Evolutionary conservation across 768 basidiomycete species (phyloP).

Genomic region (Rhodosporidiobolus odoratus): DNA sequence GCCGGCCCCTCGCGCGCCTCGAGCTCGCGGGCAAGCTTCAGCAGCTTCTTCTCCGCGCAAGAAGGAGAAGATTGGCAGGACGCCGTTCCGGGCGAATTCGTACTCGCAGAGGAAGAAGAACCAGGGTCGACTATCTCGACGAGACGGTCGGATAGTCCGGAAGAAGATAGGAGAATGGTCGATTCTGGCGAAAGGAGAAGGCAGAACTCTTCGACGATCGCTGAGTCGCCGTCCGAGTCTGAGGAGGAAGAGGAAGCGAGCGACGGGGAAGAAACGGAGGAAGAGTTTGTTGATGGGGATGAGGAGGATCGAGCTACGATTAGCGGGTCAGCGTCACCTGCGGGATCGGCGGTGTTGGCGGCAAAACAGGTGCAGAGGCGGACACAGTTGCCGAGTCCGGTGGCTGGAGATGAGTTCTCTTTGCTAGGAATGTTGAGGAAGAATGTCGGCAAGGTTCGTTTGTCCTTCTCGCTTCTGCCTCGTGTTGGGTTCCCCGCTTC

Average conservation of each 20-base stretch:
- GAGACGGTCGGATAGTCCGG: not conserved
- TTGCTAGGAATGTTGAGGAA: conserved; percentile 39
- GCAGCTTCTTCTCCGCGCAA: conserved; percentile 15
- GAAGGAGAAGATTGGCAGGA: conserved; percentile 21
- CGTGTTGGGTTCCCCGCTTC: too few species aligned
- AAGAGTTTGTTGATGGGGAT: not conserved
- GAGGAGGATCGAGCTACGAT: not conserved
- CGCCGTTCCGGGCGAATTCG: conserved; percentile 32
- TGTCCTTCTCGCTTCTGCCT: not conserved
- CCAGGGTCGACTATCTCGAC: too few species aligned
- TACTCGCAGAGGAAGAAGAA: conserved; percentile 17
- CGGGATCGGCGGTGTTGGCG: not conserved
- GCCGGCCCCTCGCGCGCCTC: not conserved
- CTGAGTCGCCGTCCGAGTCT: not conserved
- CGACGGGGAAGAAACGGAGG: conserved; percentile 7
- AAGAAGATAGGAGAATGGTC: not conserved
- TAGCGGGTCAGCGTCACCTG: not conserved
- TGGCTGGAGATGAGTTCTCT: conserved; percentile 36
- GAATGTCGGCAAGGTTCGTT: conserved; percentile 41
- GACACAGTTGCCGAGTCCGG: conserved; percentile 30
- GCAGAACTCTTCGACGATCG: not conserved
- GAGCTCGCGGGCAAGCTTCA: conserved; percentile 24
- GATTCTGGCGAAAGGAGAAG: not conserved
- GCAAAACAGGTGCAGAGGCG: conserved; percentile 23
- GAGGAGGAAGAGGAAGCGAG: conserved; percentile 23